Conservation (phyloP, 768 basidiomycete genomes). For the Sarcomyxa edulis region DNA sequence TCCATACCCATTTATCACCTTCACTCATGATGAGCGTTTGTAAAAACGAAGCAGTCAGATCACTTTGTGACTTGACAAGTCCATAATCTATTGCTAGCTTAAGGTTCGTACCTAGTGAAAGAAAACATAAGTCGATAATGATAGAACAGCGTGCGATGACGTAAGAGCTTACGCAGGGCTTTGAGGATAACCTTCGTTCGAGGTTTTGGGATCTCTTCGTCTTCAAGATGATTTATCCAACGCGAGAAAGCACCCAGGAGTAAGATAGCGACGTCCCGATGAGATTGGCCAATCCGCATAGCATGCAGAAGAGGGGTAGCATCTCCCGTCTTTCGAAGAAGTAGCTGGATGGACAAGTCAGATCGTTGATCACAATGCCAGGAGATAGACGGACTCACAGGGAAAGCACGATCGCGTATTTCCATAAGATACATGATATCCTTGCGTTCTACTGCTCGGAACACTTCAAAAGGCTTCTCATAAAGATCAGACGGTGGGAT, state of each 20-base stretch:
- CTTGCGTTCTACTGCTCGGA: slow-evolving; percentile 80
- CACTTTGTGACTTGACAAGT: slow-evolving; percentile 72
- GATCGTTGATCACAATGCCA: not conserved
- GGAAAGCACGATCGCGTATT: slow-evolving; percentile 73
- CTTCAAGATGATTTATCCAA: slow-evolving; percentile 85
- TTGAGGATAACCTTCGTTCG: slow-evolving; percentile 72
- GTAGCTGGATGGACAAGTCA: slow-evolving; percentile 36
- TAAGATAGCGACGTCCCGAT: slow-evolving; percentile 81
- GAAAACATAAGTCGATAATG: slow-evolving; percentile 4
- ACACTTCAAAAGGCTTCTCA: slow-evolving; percentile 50
- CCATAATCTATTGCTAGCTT: slow-evolving; percentile 92
- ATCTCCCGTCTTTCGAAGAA: slow-evolving; percentile 81
- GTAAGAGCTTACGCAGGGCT: slow-evolving; percentile 56
- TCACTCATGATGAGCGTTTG: slow-evolving; percentile 97
- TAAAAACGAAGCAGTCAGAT: slow-evolving; percentile 87
- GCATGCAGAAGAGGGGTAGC: slow-evolving; percentile 89
- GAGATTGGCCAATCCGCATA: slow-evolving; percentile 71
- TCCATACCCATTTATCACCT: slow-evolving; percentile 85
- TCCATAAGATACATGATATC: slow-evolving; percentile 84
- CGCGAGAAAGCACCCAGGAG: slow-evolving; percentile 88
- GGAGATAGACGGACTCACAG: slow-evolving; percentile 60
- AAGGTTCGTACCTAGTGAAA: slow-evolving; percentile 61
- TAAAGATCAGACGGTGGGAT: slow-evolving; percentile 32
- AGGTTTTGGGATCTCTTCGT: slow-evolving; percentile 66
- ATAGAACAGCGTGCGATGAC: not conserved